These are phyloP conservation scores for Saccharomycopsis selenospora DNA, from an alignment of 805 yeast species.

Conservation along the genomic window DNA sequence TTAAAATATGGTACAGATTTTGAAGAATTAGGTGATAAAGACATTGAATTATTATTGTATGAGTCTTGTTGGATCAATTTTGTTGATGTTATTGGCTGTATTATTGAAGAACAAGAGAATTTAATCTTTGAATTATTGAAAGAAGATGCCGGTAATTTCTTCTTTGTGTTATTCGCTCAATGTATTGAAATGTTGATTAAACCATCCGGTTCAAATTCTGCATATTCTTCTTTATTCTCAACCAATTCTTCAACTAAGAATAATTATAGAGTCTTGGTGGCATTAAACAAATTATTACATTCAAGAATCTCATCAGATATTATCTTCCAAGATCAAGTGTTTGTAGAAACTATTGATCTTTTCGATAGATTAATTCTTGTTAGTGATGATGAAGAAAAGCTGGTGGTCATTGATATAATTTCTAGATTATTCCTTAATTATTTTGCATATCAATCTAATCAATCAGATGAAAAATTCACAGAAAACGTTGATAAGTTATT, in stretches of 20 bases:
- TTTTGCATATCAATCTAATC: constrained; percentile 26
- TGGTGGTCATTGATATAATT: constrained; percentile 47
- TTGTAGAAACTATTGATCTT: constrained; percentile 68
- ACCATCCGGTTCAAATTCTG: constrained; percentile 24
- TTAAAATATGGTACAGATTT: constrained; percentile 43
- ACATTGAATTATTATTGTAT: constrained; percentile 33
- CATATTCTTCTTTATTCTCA: constrained; percentile 6
- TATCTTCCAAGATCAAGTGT: constrained; percentile 58
- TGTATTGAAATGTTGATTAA: constrained; percentile 69
- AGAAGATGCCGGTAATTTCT: constrained; percentile 56
- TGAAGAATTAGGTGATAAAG: constrained; percentile 26
- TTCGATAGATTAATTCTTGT: constrained; percentile 64
- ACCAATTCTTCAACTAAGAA: constrained; percentile 24
- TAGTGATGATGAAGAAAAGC: constrained; percentile 43
- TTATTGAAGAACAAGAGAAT: constrained; percentile 44
- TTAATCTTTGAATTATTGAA: constrained; percentile 42
- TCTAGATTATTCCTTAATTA: constrained; percentile 45
- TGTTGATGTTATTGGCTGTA: constrained; percentile 64
- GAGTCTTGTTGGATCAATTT: constrained; percentile 68
- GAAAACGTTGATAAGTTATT: constrained; percentile 70
- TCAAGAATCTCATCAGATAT: constrained; percentile 50
- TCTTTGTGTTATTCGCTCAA: constrained; percentile 75
- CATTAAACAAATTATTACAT: constrained; percentile 50
- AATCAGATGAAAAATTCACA: constrained; percentile 36
- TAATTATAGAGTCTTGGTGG: constrained; percentile 35